These are phyloP conservation scores for Metschnikowia hibisci DNA, from an alignment of 805 yeast genomes.

Conservation along the genomic window DNA sequence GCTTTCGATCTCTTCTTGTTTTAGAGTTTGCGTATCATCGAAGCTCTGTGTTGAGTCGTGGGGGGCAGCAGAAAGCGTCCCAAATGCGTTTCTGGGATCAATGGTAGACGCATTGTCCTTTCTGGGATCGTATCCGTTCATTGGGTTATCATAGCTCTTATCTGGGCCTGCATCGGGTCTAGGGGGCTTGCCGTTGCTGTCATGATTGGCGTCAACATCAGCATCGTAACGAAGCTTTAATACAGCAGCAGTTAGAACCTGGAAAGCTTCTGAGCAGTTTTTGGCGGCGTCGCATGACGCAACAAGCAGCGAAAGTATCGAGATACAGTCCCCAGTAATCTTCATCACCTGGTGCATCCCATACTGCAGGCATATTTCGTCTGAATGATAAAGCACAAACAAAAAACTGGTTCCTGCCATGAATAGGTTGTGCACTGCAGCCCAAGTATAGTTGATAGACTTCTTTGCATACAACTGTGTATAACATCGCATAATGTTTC, in stretches of 20 bases:
- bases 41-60: neutral
- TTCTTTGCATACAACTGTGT: conserved; percentile 51
- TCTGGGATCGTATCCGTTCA: neutral
- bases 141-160: neutral
- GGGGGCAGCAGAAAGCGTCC: neutral
- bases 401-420: conserved; percentile 86
- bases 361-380: conserved; percentile 45
- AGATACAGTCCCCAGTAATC: conserved; percentile 52
- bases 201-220: conserved; percentile 16
- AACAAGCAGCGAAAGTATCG: conserved; percentile 55
- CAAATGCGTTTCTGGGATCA: conserved; percentile 3
- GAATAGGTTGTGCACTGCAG: conserved; percentile 82
- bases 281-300: conserved; percentile 78
- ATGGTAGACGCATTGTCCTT: neutral
- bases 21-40: neutral
- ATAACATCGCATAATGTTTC: conserved; percentile 63
- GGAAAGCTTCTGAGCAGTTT: conserved; percentile 67
- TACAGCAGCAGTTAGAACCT: conserved; percentile 68
- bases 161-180: neutral
- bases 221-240: conserved; percentile 51
- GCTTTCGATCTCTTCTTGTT: neutral
- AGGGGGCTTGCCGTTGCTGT: neutral
- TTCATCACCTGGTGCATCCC: conserved; percentile 41
- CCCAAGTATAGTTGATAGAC: conserved; percentile 84
- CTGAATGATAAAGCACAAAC: conserved; percentile 69